Evolutionary conservation across 2,329 filamentous ascomycete species (phyloP), one percentile per base, ranked within the genome.

Genomic region (Fusarium succisae): DNA sequence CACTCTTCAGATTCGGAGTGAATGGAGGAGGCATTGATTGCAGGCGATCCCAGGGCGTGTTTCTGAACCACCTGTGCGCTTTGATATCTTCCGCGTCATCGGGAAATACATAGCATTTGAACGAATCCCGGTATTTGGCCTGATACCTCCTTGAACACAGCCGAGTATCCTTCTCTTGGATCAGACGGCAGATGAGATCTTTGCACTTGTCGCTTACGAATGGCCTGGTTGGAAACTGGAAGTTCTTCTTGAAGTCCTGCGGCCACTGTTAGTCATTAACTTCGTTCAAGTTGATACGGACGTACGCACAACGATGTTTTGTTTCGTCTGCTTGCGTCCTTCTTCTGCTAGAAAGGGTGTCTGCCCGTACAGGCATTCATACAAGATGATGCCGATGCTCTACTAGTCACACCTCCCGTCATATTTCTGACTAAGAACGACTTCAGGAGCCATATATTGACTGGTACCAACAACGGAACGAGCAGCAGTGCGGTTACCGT

Each of bases 391-490:
- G 60, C 95, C 96, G 76, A 98, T 90, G 83, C 95, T 98, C 96
- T 94, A 98, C 94, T 90, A 98, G 83, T 98, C 96, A 83, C 96
- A 98, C 79, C 96, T 89, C 37, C 94, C 96, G 83, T 98, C 96
- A 81, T 98, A 98, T 43, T 88, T 84, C 55, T 94, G 89, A 35
- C 95, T 94, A 74, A 89, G 87, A 66, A 98, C 92, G 24, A 98
- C 94, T 84, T 98, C 96, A 5, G 96, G 96, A 2, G 96, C 96
- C 96, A 98, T 98, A 84, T 98, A 98, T 80, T 98, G 96, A 80
- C 95, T 98, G 6, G 96, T 98, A 6, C 96, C 96, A 17, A 98
- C 96, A 3, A 98, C 91, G 51, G 95, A 98, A 75, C 91, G 90
- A 3, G 96, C 96, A 39, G 94, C 88, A 39, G 89, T 89, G 44